Evolutionary conservation across 495 filamentous ascomycete species (phyloP), one percentile per base, ranked within the genome.

Genomic region (Evernia prunastri): DNA sequence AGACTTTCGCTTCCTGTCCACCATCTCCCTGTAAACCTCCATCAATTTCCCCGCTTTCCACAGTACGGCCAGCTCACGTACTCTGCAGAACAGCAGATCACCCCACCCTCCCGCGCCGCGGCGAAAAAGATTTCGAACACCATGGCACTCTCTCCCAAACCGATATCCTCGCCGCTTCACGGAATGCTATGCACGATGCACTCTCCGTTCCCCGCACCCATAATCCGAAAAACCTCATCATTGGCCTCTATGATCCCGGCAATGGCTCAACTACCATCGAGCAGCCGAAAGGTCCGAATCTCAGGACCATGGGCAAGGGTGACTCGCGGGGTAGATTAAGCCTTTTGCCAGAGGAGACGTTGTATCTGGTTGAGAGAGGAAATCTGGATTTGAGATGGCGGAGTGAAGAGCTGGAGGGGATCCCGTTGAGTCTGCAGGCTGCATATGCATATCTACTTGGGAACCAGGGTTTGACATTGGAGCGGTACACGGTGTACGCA

Each of bases 111-210:
- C 89, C 89, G 43, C 86, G 84, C 65, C 88, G 89, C 63, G 94
- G 94, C 57, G 89, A 94, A 71, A 98, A 98, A 73, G 94, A 98
- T 78, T 98, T 97, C 74, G 94, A 97, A 75, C 84, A 89, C 18
- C 90, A 97, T 73, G 90, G 88, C 63, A 97, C 94, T 18, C 78
- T 83, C 54, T 84, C 87, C 61, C 94, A 98, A 75, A 83, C 85
- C 66, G 76, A 81, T 59, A 81, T 87, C 31, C 87, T 98, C 56
- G 84, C 86, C 66, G 84, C 88, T 29, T 93, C 90, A 35, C 85
- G 93, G n/a, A 77, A 81, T 61, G 94, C 92, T 1, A 96, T 98
- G 92, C 86, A 93, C 74, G 86, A 90, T 69, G 92, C 91, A 9
- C 82, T 98, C 66, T 80, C 83, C 54, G 85, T 86, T 62, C 85